Evolutionary conservation across 768 basidiomycete genomes (phyloP), one percentile per base, ranked within the genome.

Genomic region (Calocybe gangraenosa): DNA sequence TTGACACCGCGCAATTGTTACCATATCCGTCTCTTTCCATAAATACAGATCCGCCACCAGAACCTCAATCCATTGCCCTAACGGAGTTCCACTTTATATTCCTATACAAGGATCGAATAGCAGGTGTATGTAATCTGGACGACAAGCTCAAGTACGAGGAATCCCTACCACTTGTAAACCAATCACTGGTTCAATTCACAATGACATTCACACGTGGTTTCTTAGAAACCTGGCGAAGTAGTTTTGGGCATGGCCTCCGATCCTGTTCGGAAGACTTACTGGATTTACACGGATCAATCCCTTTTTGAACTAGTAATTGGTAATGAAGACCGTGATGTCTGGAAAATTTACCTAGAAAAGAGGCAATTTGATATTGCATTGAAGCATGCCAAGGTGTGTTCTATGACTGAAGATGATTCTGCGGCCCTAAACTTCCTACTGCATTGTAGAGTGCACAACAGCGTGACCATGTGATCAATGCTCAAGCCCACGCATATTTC

Each of bases 51-150:
- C 20, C 52, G 4, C 59, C 66, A 4, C 73, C 79, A 41, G 57
- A 76, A 13, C 94, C 95, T 0, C 51, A 81, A 3, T 89, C 92
- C 2, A 79, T 95, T 58, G 75, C 82, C 8, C 67, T 96, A 44
- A 95, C 94, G 0, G 89, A 95, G 58, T 96, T 89, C 59, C 96
- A 99, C 60, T 91, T 93, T 58, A 66, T 99, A 15, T 63, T 97
- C 3, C 70, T 98, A 3, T 95, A 92, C 66, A 71, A 70, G 33
- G 86, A 94, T 57, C 74, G 84, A 35, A 72, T 97, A 8, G 68
- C 82, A 11, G 92, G 81, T 3, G 73, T 97, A 25, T 90, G 87
- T 46, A 78, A 78, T 47, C 69, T 97, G 39, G 82, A 92, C 53
- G 90, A 94, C 51, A 78, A 80, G 52, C 64, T 87, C 19, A 81